A percentile compares a stretch with the other conserved stretches of the same genome.
Conservation (phyloP, 1,139 yeast species). For the Lodderomyces metapsilosis region DNA sequence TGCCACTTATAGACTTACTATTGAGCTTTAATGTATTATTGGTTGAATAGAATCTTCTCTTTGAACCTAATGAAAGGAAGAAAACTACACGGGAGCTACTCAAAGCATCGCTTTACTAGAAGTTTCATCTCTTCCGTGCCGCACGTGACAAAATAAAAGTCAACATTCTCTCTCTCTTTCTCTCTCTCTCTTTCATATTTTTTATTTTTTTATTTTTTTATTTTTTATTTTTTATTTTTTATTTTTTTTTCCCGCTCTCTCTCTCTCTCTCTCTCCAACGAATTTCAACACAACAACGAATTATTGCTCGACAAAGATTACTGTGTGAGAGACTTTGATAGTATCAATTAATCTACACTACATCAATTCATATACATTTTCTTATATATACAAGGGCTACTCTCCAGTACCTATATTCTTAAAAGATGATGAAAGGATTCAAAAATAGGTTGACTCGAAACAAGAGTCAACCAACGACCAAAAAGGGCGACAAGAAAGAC, state of each 20-base stretch:
- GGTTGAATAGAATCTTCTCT: too few relatives aligned
- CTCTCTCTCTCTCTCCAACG: neutral
- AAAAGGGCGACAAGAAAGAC: constrained; percentile 36
- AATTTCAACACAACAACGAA: neutral
- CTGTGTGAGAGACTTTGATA: too few relatives aligned
- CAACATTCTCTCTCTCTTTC: too few relatives aligned
- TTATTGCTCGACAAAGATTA: neutral
- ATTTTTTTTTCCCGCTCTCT: neutral
- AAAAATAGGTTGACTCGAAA: constrained; percentile 49
- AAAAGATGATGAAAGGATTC: constrained; percentile 53
- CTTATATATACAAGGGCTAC: neutral
- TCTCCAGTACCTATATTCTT: constrained; percentile 5
- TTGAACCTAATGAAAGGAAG: too few relatives aligned
- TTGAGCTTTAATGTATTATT: too few relatives aligned
- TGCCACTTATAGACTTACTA: too few relatives aligned
- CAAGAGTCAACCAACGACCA: constrained; percentile 37
- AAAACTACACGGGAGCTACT: too few relatives aligned
- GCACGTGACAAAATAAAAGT: too few relatives aligned
- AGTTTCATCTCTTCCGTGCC: too few relatives aligned
- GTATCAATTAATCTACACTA: neutral
- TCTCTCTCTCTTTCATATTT: too few relatives aligned
- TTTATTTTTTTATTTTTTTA: neutral
- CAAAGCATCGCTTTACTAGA: too few relatives aligned
- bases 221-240: neutral
- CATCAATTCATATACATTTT: too few relatives aligned